Evolutionary conservation across 106 monocot species (phyloP), one percentile per base, ranked within the genome.

Genomic region (Gastrodia elata): DNA sequence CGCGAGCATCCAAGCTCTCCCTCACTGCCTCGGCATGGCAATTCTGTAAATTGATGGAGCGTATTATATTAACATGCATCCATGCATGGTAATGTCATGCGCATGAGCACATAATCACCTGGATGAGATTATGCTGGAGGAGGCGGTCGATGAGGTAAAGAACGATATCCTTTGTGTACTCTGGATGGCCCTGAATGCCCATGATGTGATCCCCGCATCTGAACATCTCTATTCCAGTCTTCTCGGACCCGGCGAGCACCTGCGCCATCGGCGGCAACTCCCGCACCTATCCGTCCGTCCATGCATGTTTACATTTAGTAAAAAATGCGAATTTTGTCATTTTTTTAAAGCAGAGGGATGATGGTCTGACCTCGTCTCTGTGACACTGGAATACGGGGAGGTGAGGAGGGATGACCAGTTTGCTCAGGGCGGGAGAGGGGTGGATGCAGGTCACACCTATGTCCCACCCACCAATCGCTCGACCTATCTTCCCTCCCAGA

Each of bases 401-500:
- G 24, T 80, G 77, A 24, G 87, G 64, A 0, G 89, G 87, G 56
- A 83, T 77, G 20, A 86, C 70, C 72, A 84, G 67, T 44, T 78
- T 79, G 42, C 41, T 13, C 9, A 77, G 48, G 26, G 41, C 68
- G 13, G 52, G 68, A 24, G 83, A 78, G n/a, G 87, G 80, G 75
- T 90, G 83, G 71, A 95, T 52, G 67, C 85, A 80, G 13, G 82
- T 90, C 20, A 92, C 77, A 5, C 95, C 92, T 33, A 92, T 73
- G 49, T 96, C 92, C 95, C 95, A 95, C 22, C 87, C 95, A 20
- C 79, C 86, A 6, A 9, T 64, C 5, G 89, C 81, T 35, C 89
- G 71, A 14, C 91, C 91, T 1, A 82, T 89, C 70, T 84, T 92
- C 11, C 95, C 95, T 24, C 95, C 95, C 72, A 95, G 57, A 18